Percentiles rank a stretch among this genome's conserved stretches.
Evolutionary conservation across 1,284 basidiomycete species (phyloP).

Genomic region (Ceratobasidium sp.): DNA sequence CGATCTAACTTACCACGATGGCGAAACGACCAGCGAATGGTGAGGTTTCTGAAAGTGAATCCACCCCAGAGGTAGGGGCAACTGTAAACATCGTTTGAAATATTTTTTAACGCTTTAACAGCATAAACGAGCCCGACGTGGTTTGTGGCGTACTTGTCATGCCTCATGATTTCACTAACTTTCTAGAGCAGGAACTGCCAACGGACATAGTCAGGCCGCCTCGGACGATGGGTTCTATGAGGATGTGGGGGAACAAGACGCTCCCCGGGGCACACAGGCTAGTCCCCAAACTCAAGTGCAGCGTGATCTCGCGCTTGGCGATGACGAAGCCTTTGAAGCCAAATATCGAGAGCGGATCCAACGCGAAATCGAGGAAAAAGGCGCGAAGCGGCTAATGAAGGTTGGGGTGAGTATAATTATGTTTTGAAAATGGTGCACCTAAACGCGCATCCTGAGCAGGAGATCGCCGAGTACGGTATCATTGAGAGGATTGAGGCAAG

Average conservation of each 20-base stretch:
- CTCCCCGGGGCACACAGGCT: background rate
- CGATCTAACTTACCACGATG: slow-evolving; percentile 16
- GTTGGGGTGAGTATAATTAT: slow-evolving; percentile 11
- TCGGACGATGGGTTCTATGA: background rate
- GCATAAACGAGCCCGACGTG: slow-evolving; percentile 40
- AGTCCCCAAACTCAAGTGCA: slow-evolving; percentile 20
- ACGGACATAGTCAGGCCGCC: background rate
- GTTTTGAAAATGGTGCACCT: background rate
- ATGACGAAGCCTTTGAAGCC: slow-evolving; percentile 43
- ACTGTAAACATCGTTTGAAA: background rate
- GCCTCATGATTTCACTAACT: background rate
- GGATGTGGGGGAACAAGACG: slow-evolving; percentile 6
- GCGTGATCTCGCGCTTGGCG: slow-evolving; percentile 6
- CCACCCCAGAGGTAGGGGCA: slow-evolving; percentile 22
- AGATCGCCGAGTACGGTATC: slow-evolving; percentile 83
- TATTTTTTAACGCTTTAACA: slow-evolving; percentile 23
- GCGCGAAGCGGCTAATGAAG: slow-evolving; percentile 24
- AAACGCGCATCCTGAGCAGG: slow-evolving; percentile 57
- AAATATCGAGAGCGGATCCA: slow-evolving; percentile 39
- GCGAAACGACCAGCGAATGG: slow-evolving; percentile 42
- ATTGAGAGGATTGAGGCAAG: slow-evolving; percentile 77
- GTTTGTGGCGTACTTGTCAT: slow-evolving; percentile 25
- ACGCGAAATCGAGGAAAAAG: slow-evolving; percentile 41
- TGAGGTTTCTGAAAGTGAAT: slow-evolving; percentile 28
- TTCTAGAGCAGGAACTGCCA: background rate